Evolutionary conservation across 306 rosid genomes (phyloP).

Genomic region (Cucurbita maxima): DNA sequence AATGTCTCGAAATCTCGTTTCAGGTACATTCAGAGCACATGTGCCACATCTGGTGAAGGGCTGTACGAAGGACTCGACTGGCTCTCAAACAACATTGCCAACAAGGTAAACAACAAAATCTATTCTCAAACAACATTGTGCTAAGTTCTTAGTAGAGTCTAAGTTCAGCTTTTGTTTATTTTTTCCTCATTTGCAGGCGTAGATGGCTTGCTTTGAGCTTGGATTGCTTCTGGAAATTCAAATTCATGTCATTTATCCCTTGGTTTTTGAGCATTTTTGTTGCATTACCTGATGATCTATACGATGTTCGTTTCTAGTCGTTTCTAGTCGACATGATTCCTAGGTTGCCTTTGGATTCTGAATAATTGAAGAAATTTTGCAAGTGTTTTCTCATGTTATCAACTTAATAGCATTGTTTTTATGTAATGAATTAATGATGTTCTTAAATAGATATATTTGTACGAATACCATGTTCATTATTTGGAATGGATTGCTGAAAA

Average conservation of each 20-base stretch:
- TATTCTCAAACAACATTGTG: constrained; percentile 38
- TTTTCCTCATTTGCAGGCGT: not conserved
- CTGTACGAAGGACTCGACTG: constrained; percentile 61
- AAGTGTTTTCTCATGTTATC: not conserved
- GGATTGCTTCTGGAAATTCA: constrained; percentile 3
- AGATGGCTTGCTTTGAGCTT: not conserved
- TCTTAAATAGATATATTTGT: not conserved
- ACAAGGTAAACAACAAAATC: constrained; percentile 20
- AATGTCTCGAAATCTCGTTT: not conserved
- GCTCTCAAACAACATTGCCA: constrained; percentile 58
- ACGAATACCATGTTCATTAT: not conserved
- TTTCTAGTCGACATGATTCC: not conserved
- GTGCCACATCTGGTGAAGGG: constrained; percentile 74
- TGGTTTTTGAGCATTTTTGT: not conserved
- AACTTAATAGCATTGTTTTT: constrained; percentile 1
- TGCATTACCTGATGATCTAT: constrained; percentile 1
- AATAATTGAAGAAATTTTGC: constrained; percentile 5
- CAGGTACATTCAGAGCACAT: constrained; percentile 65
- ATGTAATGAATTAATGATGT: constrained; percentile 4
- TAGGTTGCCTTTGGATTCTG: not conserved
- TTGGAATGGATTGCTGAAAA: not conserved
- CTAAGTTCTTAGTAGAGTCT: not conserved
- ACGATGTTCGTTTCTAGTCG: not conserved
- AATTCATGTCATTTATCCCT: not conserved
- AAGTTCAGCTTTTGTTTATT: not conserved